A percentile compares a stretch with the other conserved stretches of the same genome.
phyloP scores from a whole-genome alignment of 1,139 yeast species.

The Casaregolazyma suthepensis region DNA sequence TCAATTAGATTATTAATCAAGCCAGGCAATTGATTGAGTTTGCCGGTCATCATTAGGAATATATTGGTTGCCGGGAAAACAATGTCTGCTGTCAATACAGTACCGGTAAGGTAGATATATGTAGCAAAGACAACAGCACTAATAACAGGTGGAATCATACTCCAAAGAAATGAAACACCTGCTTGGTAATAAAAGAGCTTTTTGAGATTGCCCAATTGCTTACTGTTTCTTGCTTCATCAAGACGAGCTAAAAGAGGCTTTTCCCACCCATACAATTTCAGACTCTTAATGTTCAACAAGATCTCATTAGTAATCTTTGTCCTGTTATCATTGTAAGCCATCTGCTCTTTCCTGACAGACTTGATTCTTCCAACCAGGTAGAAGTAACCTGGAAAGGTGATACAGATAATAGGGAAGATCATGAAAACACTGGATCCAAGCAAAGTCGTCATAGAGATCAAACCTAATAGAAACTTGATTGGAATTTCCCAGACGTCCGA shows the following conservation, averaged over 20 bases:
- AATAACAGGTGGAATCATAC: constrained; percentile 57
- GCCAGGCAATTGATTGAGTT: constrained; percentile 44
- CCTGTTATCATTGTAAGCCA: constrained; percentile 56
- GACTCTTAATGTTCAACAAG: constrained; percentile 56
- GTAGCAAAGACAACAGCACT: constrained; percentile 51
- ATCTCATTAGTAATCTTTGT: constrained; percentile 61
- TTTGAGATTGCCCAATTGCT: constrained; percentile 70
- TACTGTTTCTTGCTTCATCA: constrained; percentile 66
- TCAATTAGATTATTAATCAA: constrained; percentile 48
- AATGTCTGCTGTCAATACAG: constrained; percentile 61
- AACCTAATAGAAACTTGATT: constrained; percentile 47
- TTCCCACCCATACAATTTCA: constrained; percentile 75
- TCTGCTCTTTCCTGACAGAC: constrained; percentile 49
- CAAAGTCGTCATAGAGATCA: constrained; percentile 50
- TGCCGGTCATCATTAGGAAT: constrained; percentile 53
- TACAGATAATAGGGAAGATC: constrained; percentile 48
- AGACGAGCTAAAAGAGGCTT: constrained; percentile 49
- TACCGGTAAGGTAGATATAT: constrained; percentile 32
- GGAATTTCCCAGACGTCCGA: constrained; percentile 58
- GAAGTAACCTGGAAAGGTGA: constrained; percentile 57
- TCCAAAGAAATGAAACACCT: constrained; percentile 53
- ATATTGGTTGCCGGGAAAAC: constrained; percentile 68
- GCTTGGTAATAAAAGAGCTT: constrained; percentile 40
- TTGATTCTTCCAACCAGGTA: constrained; percentile 45
- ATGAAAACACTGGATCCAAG: constrained; percentile 59